Conservation (phyloP, 2,329 filamentous ascomycete genomes). For the Bipolaris victoriae region DNA sequence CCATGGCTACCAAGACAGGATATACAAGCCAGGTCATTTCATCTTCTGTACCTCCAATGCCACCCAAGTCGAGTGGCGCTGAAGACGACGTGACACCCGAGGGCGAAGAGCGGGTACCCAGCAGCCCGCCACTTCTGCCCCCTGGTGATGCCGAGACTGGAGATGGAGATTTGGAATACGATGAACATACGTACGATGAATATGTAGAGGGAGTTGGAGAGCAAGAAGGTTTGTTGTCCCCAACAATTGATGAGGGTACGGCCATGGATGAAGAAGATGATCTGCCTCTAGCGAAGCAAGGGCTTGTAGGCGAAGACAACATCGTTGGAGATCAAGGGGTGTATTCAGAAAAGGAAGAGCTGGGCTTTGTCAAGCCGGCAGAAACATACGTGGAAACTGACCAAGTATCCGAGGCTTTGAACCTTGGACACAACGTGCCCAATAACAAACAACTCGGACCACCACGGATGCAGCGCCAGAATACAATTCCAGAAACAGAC, state of each 20-base stretch:
- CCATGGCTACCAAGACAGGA: constrained; percentile 35
- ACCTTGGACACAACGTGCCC: not conserved
- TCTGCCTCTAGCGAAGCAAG: constrained; percentile 28
- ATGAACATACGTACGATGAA: constrained; percentile 35
- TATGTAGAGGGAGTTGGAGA: constrained; percentile 20
- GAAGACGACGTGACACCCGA: constrained; percentile 20
- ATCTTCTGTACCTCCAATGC: constrained; percentile 42
- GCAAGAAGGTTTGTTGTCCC: constrained; percentile 9
- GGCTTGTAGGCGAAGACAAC: constrained; percentile 15
- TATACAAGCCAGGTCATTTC: constrained; percentile 41
- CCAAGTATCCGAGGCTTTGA: constrained; percentile 32
- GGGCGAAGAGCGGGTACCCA: constrained; percentile 43
- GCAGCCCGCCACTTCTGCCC: constrained; percentile 43
- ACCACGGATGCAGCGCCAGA: constrained; percentile 30
- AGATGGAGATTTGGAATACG: constrained; percentile 32
- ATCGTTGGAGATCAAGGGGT: not conserved
- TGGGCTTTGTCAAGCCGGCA: constrained; percentile 15
- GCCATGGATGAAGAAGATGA: constrained; percentile 31
- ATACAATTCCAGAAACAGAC: constrained; percentile 44
- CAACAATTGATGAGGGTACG: constrained; percentile 22
- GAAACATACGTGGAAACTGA: constrained; percentile 18
- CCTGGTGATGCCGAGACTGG: constrained; percentile 27
- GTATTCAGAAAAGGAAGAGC: constrained; percentile 13
- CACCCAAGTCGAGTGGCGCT: constrained; percentile 34
- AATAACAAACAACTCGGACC: constrained; percentile 5